Evolutionary conservation across 139 green algal species (phyloP), one percentile per base, ranked within the genome.

Genomic region (Coccomyxa sp.): DNA sequence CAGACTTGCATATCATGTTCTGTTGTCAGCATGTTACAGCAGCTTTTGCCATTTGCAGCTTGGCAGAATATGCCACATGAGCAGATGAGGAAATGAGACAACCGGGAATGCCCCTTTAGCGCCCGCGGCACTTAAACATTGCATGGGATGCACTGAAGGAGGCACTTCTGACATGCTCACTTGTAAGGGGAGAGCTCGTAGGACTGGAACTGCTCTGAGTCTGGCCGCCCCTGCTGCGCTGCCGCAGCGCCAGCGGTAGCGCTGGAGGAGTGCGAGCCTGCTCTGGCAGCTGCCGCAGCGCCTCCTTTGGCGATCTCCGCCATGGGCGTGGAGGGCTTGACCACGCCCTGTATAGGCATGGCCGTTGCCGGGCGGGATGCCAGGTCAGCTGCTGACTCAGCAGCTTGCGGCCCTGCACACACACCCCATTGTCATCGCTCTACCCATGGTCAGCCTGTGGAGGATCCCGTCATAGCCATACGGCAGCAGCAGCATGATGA

Each of bases 131-230:
- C n/a, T n/a, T n/a, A 34, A 38, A 37, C n/a, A 24, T 41, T 14
- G n/a, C 14, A 7, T n/a, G 58, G 12, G 41, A 41, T 70, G 41
- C 33, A 50, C 31, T 12, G 31, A 6, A 68, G 24, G 27, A 7
- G 50, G n/a, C n/a, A n/a, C n/a, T 64, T 18, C 27, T 64, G 50
- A 22, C 3, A 31, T 18, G 40, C 82, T 58, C 76, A 92, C 91
- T 84, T 96, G 82, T 93, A 95, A 0, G 92, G 92, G 24, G 91
- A 95, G 38, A 96, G 95, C 41, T 95, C 86, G 58, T 95, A 96
- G 39, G 84, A 86, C 37, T 81, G 75, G 12, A 74, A 16, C 9
- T 27, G 37, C 54, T 79, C 73, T 27, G 37, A 12, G 77, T 73
- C 50, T 18, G 50, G 22, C 18, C 50, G 18, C 22, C 18, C 22